Evolutionary conservation across 1,284 basidiomycete species (phyloP).

Genomic region (Ceratobasidium sp.): DNA sequence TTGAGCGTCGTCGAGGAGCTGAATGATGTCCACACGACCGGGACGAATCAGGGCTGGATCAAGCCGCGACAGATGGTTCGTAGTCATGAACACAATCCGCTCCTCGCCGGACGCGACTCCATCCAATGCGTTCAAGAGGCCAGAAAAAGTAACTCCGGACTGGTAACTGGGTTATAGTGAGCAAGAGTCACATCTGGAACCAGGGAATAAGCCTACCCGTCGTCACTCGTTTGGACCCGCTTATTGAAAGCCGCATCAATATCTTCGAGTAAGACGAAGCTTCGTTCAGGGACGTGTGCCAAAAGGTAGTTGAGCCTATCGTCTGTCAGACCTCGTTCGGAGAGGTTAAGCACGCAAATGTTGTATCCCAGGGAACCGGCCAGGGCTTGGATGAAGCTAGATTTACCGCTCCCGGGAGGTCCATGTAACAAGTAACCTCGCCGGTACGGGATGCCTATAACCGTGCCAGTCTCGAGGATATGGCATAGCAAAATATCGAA

Average conservation of each 20-base stretch:
- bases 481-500: background rate
- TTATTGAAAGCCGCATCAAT: conserved; percentile 98
- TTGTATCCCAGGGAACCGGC: conserved; percentile 94
- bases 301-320: conserved; percentile 96
- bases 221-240: conserved; percentile 87
- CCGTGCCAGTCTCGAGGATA: conserved; percentile 30
- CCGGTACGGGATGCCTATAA: conserved; percentile 94
- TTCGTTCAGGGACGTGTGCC: conserved; percentile 92
- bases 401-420: conserved; percentile 97
- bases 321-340: conserved; percentile 95
- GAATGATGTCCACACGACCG: conserved; percentile 90
- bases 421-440: conserved; percentile 96
- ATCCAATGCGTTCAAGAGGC: conserved; percentile 96
- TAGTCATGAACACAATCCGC: conserved; percentile 99
- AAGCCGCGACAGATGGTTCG: conserved; percentile 82
- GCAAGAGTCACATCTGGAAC: background rate
- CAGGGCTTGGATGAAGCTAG: conserved; percentile 97
- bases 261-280: conserved; percentile 95
- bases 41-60: conserved; percentile 71
- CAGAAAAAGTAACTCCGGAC: conserved; percentile 96
- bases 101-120: conserved; percentile 97
- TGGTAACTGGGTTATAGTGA: conserved; percentile 74
- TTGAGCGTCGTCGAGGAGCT: conserved; percentile 89
- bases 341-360: conserved; percentile 96
- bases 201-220: conserved; percentile 69